Conservation (phyloP, 345 rosid genomes). For the Dovyalis caffra region DNA sequence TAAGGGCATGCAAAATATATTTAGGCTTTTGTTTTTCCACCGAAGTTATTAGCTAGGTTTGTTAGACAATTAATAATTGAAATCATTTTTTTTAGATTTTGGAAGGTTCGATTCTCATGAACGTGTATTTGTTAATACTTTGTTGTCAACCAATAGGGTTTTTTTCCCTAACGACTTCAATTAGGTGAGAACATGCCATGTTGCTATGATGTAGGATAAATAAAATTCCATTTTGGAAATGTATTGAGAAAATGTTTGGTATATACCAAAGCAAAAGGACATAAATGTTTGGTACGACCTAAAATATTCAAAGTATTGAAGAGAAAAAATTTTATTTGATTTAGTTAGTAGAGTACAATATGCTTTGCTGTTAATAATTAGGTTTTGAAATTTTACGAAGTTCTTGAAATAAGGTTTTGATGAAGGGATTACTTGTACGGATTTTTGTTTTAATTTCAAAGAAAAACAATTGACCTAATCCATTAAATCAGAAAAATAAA, state of each 20-base stretch:
- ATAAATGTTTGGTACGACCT: no score
- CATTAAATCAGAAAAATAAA: no score
- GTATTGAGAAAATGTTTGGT: not conserved
- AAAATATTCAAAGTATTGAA: no score
- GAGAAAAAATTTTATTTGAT: no score
- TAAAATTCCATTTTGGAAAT: not conserved
- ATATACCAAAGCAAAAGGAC: no score
- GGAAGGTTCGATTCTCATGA: not conserved
- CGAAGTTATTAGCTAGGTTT: not conserved
- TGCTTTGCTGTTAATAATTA: no score
- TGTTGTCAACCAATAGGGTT: not conserved
- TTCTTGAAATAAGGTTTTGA: not conserved
- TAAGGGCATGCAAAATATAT: not conserved
- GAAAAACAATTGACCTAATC: not conserved
- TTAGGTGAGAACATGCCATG: not conserved
- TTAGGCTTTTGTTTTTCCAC: not conserved
- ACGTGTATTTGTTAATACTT: not conserved
- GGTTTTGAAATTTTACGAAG: no score
- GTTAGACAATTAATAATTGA: not conserved
- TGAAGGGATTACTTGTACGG: not conserved
- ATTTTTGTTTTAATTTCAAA: not conserved
- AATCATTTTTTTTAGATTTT: not conserved
- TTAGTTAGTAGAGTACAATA: not conserved
- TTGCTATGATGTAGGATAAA: not conserved
- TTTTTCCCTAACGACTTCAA: not conserved